Conservation (phyloP, 1,139 yeast genomes). For the Pichia kudriavzevii region DNA sequence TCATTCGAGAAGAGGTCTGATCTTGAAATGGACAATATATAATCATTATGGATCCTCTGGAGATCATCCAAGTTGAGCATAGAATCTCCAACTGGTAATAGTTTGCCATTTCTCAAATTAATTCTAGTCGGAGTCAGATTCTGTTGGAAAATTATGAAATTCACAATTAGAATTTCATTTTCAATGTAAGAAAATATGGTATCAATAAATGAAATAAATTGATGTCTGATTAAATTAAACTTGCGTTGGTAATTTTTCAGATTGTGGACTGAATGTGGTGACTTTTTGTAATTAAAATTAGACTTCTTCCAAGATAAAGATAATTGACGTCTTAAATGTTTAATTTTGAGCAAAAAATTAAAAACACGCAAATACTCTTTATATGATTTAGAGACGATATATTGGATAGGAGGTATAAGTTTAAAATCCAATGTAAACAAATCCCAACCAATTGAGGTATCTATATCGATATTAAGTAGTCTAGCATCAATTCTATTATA, state of each 20-base stretch:
- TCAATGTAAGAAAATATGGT: slow-evolving; percentile 38
- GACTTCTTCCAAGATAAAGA: slow-evolving; percentile 40
- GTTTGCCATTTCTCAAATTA: slow-evolving; percentile 4
- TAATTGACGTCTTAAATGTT: slow-evolving; percentile 51
- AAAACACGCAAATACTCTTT: slow-evolving; percentile 73
- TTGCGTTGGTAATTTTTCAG: slow-evolving; percentile 21
- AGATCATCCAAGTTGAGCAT: slow-evolving; percentile 41
- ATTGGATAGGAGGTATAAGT: slow-evolving; percentile 48
- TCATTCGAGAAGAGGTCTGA: slow-evolving; percentile 14
- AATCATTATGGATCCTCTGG: slow-evolving; percentile 31
- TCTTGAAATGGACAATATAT: slow-evolving; percentile 21
- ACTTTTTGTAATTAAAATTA: slow-evolving; percentile 29
- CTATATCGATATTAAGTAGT: slow-evolving; percentile 52
- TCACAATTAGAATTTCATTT: slow-evolving; percentile 42
- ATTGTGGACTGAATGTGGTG: slow-evolving; percentile 32
- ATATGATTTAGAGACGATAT: slow-evolving; percentile 36
- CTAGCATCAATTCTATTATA: slow-evolving; percentile 73
- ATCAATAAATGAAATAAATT: slow-evolving; percentile 39
- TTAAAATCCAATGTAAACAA: slow-evolving; percentile 83
- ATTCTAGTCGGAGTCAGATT: not conserved
- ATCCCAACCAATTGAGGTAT: slow-evolving; percentile 79
- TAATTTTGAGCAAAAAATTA: slow-evolving; percentile 76
- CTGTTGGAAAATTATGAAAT: slow-evolving; percentile 29
- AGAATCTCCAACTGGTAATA: slow-evolving; percentile 2
- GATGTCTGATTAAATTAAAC: slow-evolving; percentile 39